Evolutionary conservation across 2,329 filamentous ascomycete genomes (phyloP).

Genomic region (Fusarium illudens): DNA sequence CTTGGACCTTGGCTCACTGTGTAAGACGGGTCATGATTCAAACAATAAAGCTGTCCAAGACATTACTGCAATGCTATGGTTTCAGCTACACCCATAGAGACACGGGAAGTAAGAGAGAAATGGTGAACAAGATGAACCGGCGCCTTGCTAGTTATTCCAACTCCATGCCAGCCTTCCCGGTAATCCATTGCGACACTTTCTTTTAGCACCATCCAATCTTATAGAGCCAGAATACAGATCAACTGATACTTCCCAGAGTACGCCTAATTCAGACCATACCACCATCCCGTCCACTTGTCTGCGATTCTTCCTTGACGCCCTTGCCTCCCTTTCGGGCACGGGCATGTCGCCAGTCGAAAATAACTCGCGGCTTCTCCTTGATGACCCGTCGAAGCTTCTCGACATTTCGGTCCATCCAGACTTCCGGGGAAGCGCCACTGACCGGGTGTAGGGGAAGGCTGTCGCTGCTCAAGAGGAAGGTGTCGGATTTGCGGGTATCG

Average conservation of each 20-base stretch:
- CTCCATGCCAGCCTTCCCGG: background rate
- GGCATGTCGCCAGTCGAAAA: conserved; percentile 43
- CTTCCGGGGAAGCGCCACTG: conserved; percentile 46
- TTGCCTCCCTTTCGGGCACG: background rate
- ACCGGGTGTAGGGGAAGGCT: conserved; percentile 67
- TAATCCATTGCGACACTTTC: background rate
- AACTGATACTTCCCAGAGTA: background rate
- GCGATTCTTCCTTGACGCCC: background rate
- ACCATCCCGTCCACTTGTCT: background rate
- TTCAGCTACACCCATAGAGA: background rate
- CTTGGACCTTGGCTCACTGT: no score
- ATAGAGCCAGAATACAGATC: background rate
- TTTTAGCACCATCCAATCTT: background rate
- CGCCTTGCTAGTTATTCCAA: background rate
- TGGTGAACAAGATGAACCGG: background rate
- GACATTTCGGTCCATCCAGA: conserved; percentile 52
- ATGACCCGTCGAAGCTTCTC: conserved; percentile 50
- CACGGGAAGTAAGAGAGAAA: background rate
- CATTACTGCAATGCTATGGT: background rate
- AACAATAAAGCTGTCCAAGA: background rate
- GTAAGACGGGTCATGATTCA: no score
- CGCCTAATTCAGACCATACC: background rate
- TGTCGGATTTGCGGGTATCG: conserved; percentile 43
- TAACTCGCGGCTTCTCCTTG: conserved; percentile 50
- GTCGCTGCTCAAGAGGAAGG: conserved; percentile 43